Percentiles rank a stretch among this genome's conserved stretches.
Evolutionary conservation across 306 rosid genomes (phyloP).

Genomic region (Malus fusca): DNA sequence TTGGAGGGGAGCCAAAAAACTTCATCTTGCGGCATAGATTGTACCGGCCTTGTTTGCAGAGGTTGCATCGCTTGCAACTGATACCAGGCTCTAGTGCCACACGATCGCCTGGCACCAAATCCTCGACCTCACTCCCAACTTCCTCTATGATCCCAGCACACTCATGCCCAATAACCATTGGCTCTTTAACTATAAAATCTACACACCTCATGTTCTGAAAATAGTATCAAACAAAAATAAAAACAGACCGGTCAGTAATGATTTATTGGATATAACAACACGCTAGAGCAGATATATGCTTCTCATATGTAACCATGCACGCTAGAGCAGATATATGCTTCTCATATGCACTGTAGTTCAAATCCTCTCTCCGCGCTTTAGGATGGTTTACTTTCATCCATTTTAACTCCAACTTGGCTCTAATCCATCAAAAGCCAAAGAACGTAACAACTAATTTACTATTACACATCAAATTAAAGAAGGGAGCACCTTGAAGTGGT

Average conservation of each 20-base stretch:
- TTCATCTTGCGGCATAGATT: slow-evolving; percentile 40
- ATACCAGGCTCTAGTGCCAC: slow-evolving; percentile 46
- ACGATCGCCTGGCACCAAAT: slow-evolving; percentile 29
- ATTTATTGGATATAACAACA: not conserved
- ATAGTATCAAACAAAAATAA: not conserved
- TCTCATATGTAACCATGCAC: no score
- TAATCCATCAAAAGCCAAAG: no score
- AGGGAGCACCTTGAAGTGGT: slow-evolving; percentile 27
- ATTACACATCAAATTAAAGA: not conserved
- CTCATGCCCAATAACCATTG: slow-evolving; percentile 47
- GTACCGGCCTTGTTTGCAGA: slow-evolving; percentile 34
- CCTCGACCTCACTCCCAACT: slow-evolving; percentile 29
- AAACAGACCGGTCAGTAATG: not conserved
- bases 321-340: no score
- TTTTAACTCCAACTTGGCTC: no score
- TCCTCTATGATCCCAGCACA: slow-evolving; percentile 44
- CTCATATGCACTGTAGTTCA: no score
- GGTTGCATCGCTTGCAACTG: slow-evolving; percentile 29
- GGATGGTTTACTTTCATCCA: no score
- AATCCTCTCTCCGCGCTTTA: no score
- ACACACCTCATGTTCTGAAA: slow-evolving; percentile 39
- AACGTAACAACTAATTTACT: no score
- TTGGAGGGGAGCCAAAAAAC: slow-evolving; percentile 38
- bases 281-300: no score
- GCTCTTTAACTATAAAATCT: slow-evolving; percentile 31